Evolutionary conservation across 257 asterid genomes (phyloP).

Genomic region (Cynanchum wilfordii): DNA sequence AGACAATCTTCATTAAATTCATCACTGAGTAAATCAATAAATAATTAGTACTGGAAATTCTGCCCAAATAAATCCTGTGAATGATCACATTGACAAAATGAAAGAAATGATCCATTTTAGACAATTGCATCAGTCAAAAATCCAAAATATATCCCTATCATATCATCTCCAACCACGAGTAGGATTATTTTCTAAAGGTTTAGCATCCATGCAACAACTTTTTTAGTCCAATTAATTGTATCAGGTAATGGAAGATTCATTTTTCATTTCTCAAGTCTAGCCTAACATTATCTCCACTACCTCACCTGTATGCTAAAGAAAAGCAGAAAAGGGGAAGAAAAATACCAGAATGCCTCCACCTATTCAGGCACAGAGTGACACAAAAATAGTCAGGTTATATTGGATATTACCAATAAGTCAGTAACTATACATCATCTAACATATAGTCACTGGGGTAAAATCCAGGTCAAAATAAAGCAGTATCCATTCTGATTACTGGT

Average conservation of each 20-base stretch:
- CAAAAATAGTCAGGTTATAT: neutral
- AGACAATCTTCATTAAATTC: neutral
- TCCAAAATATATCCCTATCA: neutral
- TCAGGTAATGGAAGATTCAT: neutral
- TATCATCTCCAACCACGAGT: neutral
- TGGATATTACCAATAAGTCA: slow-evolving; percentile 2
- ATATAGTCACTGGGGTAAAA: neutral
- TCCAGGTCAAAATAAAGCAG: slow-evolving; percentile 12
- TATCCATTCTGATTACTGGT: slow-evolving; percentile 9
- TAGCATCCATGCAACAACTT: neutral
- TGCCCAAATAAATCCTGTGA: neutral
- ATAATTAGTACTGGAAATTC: neutral
- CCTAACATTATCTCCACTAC: neutral
- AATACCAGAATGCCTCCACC: neutral
- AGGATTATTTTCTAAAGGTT: neutral
- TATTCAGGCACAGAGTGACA: neutral
- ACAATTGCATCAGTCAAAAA: neutral
- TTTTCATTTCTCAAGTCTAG: neutral
- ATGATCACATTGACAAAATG: neutral
- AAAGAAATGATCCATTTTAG: neutral
- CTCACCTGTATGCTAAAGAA: neutral
- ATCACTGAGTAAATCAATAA: neutral
- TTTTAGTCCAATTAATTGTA: neutral
- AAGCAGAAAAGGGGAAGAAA: neutral
- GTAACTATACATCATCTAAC: slow-evolving; percentile 3